Base-by-base conservation (phyloP, 2,329 filamentous ascomycete species). In the Didymella glomerata region DNA sequence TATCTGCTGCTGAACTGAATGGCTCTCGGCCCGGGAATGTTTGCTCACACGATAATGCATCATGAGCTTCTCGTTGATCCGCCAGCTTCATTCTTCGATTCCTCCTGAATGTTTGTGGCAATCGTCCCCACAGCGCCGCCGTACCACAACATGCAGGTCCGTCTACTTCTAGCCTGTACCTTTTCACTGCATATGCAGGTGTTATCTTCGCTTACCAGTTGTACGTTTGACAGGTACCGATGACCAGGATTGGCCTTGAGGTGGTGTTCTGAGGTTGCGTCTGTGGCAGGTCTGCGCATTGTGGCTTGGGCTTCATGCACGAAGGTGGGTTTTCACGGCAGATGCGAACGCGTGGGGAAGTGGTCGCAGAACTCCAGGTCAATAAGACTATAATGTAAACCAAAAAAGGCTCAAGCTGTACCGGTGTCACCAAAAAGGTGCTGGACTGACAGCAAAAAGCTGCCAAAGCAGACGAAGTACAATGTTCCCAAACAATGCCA, bases 341-440 rank as follows among this genome's bases (percentile, higher is more conserved):
- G 38, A 7, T 50, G 38, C 48, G 30, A 28, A 38, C 11, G 3
- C 9, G 22, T 13, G 11, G 10, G 14, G 18, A 36, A 1, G 9
- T 14, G 10, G 16, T 32, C 48, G 42, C 54, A 51, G 18, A 52
- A 58, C 44, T 45, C 45, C 28, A 32, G 40, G 54, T 53, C 49
- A 4, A 48, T 45, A 45, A 45, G 55, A 53, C 44, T 53, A 58
- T 34, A 45, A 49, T 30, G 20, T 24, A 49, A 58, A 53, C 2
- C 38, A 48, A 45, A 14, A 53, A 52, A 52, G 36, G 34, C 49
- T 32, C 45, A 40, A n/a, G 22, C 16, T 28, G 24, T n/a, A 22
- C 16, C 34, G 27, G 10, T 34, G 28, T 36, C 30, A n/a, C 48
- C 48, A 18, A 30, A 4, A 20, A 34, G 22, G 36, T 16, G 18